Evolutionary conservation across 805 yeast species (phyloP).

Genomic region (Henningerozyma blattae): DNA sequence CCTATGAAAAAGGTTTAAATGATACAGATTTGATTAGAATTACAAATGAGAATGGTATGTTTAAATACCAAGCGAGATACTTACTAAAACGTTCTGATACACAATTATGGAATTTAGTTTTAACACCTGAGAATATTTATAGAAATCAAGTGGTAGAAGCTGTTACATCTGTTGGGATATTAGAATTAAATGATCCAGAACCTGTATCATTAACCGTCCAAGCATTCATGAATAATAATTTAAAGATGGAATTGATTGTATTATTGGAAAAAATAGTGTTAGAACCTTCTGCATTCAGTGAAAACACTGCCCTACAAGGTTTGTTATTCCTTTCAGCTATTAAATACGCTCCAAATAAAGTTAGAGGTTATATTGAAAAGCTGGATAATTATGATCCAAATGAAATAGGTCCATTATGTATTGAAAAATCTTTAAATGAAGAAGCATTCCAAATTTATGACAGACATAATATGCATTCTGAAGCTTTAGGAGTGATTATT

Average conservation of each 20-base stretch:
- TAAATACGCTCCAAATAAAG: conserved; percentile 85
- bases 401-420: conserved; percentile 87
- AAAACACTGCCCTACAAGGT: conserved; percentile 91
- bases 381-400: conserved; percentile 83
- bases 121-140: conserved; percentile 65
- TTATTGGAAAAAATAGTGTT: conserved; percentile 88
- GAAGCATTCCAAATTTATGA: conserved; percentile 91
- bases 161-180: conserved; percentile 91
- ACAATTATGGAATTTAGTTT: conserved; percentile 69
- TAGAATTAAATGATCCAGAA: conserved; percentile 86
- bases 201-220: conserved; percentile 89
- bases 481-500: conserved; percentile 85
- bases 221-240: conserved; percentile 90
- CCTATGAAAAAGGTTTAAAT: conserved; percentile 89
- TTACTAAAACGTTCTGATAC: conserved; percentile 80
- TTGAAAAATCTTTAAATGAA: conserved; percentile 78
- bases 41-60: conserved; percentile 96
- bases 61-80: conserved; percentile 97
- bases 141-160: conserved; percentile 90
- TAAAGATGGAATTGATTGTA: conserved; percentile 88
- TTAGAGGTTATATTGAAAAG: conserved; percentile 71
- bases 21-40: conserved; percentile 82
- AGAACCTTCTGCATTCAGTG: conserved; percentile 95
- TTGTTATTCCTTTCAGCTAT: conserved; percentile 86
- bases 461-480: conserved; percentile 64